Evolutionary conservation across 2,329 filamentous ascomycete genomes (phyloP).

Genomic region (Trichoderma sp.): DNA sequence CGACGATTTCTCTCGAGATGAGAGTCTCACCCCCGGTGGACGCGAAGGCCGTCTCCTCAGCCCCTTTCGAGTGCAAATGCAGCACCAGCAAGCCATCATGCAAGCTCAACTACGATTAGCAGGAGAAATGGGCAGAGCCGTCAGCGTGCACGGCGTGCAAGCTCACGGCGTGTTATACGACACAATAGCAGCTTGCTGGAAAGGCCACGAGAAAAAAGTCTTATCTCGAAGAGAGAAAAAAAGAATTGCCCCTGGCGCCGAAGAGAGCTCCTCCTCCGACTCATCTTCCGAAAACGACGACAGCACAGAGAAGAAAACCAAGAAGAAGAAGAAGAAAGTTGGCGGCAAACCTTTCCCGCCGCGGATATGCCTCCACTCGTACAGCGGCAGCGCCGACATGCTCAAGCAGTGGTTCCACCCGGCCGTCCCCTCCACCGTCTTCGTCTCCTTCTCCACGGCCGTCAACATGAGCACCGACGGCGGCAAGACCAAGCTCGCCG

Average conservation of each 20-base stretch:
- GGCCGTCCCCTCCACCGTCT: constrained; percentile 72
- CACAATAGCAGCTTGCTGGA: constrained; percentile 64
- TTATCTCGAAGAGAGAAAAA: constrained; percentile 59
- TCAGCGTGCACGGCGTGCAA: constrained; percentile 72
- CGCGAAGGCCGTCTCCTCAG: constrained; percentile 68
- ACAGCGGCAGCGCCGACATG: constrained; percentile 73
- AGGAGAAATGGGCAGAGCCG: constrained; percentile 61
- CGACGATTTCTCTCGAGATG: constrained; percentile 29
- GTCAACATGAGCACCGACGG: constrained; percentile 69
- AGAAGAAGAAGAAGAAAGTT: constrained; percentile 15
- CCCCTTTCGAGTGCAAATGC: constrained; percentile 63
- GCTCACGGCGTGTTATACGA: constrained; percentile 71
- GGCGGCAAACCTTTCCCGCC: constrained; percentile 69
- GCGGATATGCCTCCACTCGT: constrained; percentile 90
- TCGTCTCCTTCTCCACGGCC: constrained; percentile 81
- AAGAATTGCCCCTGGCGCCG: constrained; percentile 46
- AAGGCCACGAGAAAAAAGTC: constrained; percentile 63
- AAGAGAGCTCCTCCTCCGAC: constrained; percentile 40
- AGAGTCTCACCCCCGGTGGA: constrained; percentile 61
- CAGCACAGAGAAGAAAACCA: not conserved
- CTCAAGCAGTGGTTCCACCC: constrained; percentile 75
- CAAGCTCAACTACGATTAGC: constrained; percentile 69
- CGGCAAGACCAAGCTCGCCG: constrained; percentile 50
- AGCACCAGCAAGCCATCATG: constrained; percentile 67
- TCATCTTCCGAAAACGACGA: constrained; percentile 39